Base-by-base conservation (phyloP, 257 asterid genomes). In the Fraxinus anomala region DNA sequence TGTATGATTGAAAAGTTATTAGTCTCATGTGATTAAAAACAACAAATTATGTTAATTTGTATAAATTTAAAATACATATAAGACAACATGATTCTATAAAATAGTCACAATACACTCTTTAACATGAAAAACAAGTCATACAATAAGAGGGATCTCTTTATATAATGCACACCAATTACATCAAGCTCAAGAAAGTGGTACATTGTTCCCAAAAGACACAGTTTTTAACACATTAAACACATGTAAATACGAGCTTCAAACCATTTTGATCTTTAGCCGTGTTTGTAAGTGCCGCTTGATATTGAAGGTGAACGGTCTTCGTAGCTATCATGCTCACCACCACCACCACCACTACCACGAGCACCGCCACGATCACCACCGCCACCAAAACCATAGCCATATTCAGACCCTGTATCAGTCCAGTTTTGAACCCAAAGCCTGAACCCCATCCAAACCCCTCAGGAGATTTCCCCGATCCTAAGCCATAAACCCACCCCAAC, bases 361-460 rank as follows among this genome's bases (percentile, higher is more conserved):
- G 89, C 88, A 10, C 86, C 76, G 0, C 83, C 91, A n/a, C 9
- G 86, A 34, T 82, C 89, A n/a, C 89, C 88, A 12, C 88, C 88
- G 3, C 86, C 80, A 0, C 89, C 81, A 10, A 76, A 84, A 3
- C 91, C 91, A 51, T 83, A 86, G 0, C 91, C 89, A 14, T 0
- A 83, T 5, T 89, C 91, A 0, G 83, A 74, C 3, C 88, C 85
- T 0, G n/a, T n/a, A n/a, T n/a, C n/a, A n/a, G n/a, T n/a, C n/a
- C n/a, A n/a, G n/a, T n/a, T n/a, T n/a, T n/a, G n/a, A n/a, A n/a
- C n/a, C n/a, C n/a, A n/a, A n/a, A n/a, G n/a, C n/a, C n/a, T n/a
- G n/a, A n/a, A n/a, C n/a, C n/a, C n/a, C n/a, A n/a, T n/a, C n/a
- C n/a, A n/a, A n/a, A n/a, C n/a, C n/a, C n/a, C n/a, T n/a, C n/a